Base-by-base conservation (phyloP, 495 filamentous ascomycete species). In the Podospora bellae-mahoneyi region DNA sequence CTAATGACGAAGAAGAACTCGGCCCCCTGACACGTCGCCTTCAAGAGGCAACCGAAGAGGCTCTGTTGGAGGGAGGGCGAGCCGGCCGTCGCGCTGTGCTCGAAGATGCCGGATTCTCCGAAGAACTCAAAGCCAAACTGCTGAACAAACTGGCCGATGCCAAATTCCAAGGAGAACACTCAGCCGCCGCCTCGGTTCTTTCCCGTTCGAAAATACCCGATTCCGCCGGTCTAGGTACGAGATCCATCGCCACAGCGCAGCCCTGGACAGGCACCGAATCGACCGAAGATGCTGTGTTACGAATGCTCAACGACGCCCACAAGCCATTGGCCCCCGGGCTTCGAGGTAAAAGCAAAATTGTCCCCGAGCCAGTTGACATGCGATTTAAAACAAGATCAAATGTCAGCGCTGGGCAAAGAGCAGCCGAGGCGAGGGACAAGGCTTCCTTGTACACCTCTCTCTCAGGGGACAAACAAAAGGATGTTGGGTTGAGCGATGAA, bases 221-320 rank as follows among this genome's bases (percentile, higher is more conserved):
- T 13, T 76, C 88, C 23, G 91, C 92, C 34, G 91, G 92, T 4
- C 81, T 86, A 75, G 91, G 91, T 7, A 91, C 90, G 10, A 85
- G 90, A 57, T 86, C 89, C 26, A 85, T 88, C 32, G 94, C 95
- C 6, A 82, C 84, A 1, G 87, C 90, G 4, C 78, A 86, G 62
- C 84, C 89, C 4, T 99, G 95, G 95, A 88, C 85, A 10, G 95
- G 94, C 19, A 83, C 81, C 18, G 95, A 99, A 78, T 78, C 79
- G 15, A 75, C 87, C 2, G 85, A 89, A 73, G 94, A 97, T 75
- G 82, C 90, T 13, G 86, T 92, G 44, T 80, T 97, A 28, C 88
- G 95, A 55, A 99, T 99, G 95, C 85, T 97, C 13, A 85, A 88
- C 39, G 93, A 97, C 74, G 84, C 90, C 61, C 80, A 91, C 76